Percentiles rank a stretch among this genome's conserved stretches.
phyloP scores from a whole-genome alignment of 257 asterid genomes.

The Galeopsis tetrahit region DNA sequence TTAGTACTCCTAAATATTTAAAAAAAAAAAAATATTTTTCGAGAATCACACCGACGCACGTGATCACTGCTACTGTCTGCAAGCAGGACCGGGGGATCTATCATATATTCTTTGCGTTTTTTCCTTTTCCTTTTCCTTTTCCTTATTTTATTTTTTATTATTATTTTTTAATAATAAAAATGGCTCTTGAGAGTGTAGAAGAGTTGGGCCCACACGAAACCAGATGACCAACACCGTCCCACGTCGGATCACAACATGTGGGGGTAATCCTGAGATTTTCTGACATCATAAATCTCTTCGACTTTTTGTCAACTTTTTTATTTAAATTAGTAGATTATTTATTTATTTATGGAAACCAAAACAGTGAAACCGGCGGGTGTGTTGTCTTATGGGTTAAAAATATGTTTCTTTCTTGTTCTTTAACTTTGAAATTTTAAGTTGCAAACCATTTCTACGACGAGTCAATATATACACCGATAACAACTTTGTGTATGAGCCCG shows the following conservation, averaged over 20 bases:
- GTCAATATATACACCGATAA: too few relatives aligned
- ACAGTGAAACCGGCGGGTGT: too few relatives aligned
- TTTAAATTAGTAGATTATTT: too few relatives aligned
- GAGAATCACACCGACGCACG: conserved; percentile 61
- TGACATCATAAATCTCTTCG: conserved; percentile 39
- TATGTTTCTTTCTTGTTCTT: too few relatives aligned
- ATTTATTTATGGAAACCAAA: too few relatives aligned
- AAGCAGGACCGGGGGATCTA: conserved; percentile 35
- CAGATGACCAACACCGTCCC: conserved; percentile 29
- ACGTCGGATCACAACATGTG: conserved; percentile 29
- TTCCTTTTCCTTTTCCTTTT: too few relatives aligned
- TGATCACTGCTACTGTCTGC: conserved; percentile 46
- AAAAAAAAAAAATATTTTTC: conserved; percentile 14
- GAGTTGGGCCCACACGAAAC: conserved; percentile 49
- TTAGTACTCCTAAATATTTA: background rate
- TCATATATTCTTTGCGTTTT: conserved; percentile 14
- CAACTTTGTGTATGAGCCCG: too few relatives aligned
- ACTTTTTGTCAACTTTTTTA: conserved; percentile 27
- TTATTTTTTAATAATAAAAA: background rate
- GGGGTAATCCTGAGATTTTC: conserved; percentile 33
- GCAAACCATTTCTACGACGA: too few relatives aligned
- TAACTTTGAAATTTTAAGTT: too few relatives aligned
- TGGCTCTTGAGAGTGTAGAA: conserved; percentile 40
- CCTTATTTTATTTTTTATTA: background rate
- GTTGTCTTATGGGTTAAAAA: too few relatives aligned